phyloP scores from a whole-genome alignment of 306 rosid genomes.

The Datisca glomerata region DNA sequence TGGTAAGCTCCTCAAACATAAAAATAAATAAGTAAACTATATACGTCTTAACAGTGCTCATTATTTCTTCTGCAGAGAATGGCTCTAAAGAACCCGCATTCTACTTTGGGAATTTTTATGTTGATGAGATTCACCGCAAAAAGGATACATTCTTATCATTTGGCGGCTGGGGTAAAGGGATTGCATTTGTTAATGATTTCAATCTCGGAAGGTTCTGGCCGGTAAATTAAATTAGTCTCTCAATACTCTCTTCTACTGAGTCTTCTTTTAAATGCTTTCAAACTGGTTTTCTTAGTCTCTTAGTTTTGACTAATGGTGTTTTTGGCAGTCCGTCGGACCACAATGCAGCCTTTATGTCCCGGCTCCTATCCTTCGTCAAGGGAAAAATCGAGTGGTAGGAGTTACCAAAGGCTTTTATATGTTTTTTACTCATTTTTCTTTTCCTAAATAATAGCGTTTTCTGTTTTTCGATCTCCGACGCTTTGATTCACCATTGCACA shows the following conservation, averaged over 20 bases:
- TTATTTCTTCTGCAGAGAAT: slow-evolving; percentile 47
- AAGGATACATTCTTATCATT: slow-evolving; percentile 78
- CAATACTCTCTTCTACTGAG: too few relatives aligned
- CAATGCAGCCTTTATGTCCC: slow-evolving; percentile 91
- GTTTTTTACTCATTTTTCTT: background rate
- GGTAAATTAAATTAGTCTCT: slow-evolving; percentile 40
- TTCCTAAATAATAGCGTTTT: background rate
- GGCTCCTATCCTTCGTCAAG: slow-evolving; percentile 64
- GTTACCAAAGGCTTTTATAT: slow-evolving; percentile 3
- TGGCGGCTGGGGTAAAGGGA: slow-evolving; percentile 72
- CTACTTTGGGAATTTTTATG: slow-evolving; percentile 53
- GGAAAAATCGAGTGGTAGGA: slow-evolving; percentile 65
- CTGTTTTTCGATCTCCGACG: background rate
- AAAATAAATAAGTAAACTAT: slow-evolving; percentile 2
- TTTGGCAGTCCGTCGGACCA: slow-evolving; percentile 62
- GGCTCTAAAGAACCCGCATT: slow-evolving; percentile 53
- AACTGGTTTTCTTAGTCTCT: too few relatives aligned
- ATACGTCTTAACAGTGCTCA: too few relatives aligned
- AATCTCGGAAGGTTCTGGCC: slow-evolving; percentile 94
- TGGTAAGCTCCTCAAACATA: slow-evolving; percentile 23
- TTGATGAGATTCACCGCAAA: slow-evolving; percentile 32
- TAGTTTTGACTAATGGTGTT: slow-evolving; percentile 1
- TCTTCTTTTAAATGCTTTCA: background rate
- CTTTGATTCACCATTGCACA: slow-evolving; percentile 10
- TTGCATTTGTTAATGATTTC: slow-evolving; percentile 65